phyloP scores from a whole-genome alignment of 2,329 filamentous ascomycete species.

The Daldinia eschscholtzii region DNA sequence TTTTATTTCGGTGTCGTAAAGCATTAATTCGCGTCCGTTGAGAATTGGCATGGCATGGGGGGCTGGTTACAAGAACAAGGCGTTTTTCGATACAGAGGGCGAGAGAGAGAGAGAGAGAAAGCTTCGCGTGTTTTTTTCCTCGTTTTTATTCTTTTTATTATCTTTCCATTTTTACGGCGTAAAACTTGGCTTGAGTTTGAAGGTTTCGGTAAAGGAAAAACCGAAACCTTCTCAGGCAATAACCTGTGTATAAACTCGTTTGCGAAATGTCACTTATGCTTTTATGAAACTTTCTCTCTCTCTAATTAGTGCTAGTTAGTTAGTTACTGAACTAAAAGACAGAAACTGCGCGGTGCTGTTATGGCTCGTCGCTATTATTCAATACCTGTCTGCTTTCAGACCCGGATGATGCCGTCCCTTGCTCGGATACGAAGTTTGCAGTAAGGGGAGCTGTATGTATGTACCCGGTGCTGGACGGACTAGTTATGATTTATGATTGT shows the following conservation, averaged over 20 bases:
- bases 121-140: background rate
- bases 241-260: slow-evolving; percentile 29
- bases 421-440: background rate
- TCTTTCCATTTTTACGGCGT: slow-evolving; percentile 11
- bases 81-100: slow-evolving; percentile 29
- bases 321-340: slow-evolving; percentile 3
- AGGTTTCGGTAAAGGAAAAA: background rate
- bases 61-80: slow-evolving; percentile 21
- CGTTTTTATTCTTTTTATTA: background rate
- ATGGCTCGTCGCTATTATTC: slow-evolving; percentile 6
- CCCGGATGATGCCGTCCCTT: slow-evolving; percentile 2
- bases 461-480: background rate
- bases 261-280: slow-evolving; percentile 17
- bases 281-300: background rate
- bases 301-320: background rate
- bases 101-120: background rate
- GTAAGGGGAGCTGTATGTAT: background rate
- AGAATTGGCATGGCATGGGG: slow-evolving; percentile 22
- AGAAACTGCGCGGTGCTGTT: background rate
- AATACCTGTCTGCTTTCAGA: background rate
- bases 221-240: background rate
- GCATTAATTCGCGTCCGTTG: slow-evolving; percentile 22
- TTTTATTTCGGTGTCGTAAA: slow-evolving; percentile 17
- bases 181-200: slow-evolving; percentile 15
- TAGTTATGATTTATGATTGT: slow-evolving; percentile 10